These are phyloP conservation scores for Candida odintsovae DNA, from an alignment of 805 yeast species.

Conservation along the genomic window DNA sequence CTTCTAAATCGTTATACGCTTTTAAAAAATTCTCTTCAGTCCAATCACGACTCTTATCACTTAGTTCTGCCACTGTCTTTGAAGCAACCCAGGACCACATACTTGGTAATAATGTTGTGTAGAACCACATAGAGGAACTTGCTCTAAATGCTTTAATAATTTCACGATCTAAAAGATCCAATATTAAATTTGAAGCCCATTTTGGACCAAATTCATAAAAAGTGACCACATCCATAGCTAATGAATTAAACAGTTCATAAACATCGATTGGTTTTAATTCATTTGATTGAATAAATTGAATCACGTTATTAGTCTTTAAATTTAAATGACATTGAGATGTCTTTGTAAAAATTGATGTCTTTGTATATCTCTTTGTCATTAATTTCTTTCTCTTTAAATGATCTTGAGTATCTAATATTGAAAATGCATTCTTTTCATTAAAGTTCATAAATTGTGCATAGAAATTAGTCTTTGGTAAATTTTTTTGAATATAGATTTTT, in stretches of 20 bases:
- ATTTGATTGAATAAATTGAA: constrained; percentile 10
- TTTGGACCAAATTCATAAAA: constrained; percentile 52
- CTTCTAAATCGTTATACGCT: constrained; percentile 16
- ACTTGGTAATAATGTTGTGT: constrained; percentile 55
- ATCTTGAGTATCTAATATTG: constrained; percentile 41
- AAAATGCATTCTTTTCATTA: constrained; percentile 54
- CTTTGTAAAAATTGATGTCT: constrained; percentile 30
- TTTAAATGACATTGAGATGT: constrained; percentile 30
- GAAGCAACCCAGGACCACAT: constrained; percentile 45
- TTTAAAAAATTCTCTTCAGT: constrained; percentile 25
- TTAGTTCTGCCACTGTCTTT: constrained; percentile 26
- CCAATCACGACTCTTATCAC: constrained; percentile 41
- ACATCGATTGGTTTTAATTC: constrained; percentile 39
- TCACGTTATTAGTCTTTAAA: constrained; percentile 26
- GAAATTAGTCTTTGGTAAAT: constrained; percentile 49
- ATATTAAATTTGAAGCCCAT: constrained; percentile 40
- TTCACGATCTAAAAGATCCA: constrained; percentile 33
- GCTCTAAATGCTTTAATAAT: constrained; percentile 40
- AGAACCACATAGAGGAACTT: constrained; percentile 57
- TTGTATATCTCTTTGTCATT: constrained; percentile 39
- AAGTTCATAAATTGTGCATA: constrained; percentile 57
- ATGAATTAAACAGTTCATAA: constrained; percentile 56
- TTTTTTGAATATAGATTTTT: constrained; percentile 50
- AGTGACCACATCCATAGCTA: constrained; percentile 68
- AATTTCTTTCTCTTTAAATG: constrained; percentile 40